Evolutionary conservation across 306 rosid species (phyloP).

Genomic region (Sechiopsis laciniata): DNA sequence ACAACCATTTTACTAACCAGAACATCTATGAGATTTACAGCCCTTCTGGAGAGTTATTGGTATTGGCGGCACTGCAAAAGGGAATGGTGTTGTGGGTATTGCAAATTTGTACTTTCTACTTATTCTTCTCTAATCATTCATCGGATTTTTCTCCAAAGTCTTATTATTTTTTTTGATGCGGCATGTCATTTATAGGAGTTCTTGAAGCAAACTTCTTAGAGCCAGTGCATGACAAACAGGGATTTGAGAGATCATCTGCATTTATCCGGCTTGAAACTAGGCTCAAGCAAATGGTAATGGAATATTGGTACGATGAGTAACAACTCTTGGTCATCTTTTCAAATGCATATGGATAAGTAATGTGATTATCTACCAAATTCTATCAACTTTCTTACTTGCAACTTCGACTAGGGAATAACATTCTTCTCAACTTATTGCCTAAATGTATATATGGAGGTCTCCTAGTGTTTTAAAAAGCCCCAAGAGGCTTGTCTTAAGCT

Average conservation of each 20-base stretch:
- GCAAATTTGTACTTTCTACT: slow-evolving; percentile 25
- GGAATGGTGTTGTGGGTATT: slow-evolving; percentile 84
- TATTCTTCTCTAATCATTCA: slow-evolving; percentile 4
- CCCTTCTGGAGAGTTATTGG: slow-evolving; percentile 81
- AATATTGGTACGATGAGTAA: slow-evolving; percentile 64
- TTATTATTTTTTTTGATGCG: slow-evolving; percentile 22
- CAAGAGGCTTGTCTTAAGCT: too few relatives aligned
- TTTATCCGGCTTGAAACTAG: slow-evolving; percentile 65
- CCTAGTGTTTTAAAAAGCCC: too few relatives aligned
- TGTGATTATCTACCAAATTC: slow-evolving; percentile 1
- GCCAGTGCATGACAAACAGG: slow-evolving; percentile 98
- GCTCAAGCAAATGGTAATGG: slow-evolving; percentile 68
- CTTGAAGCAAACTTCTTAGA: slow-evolving; percentile 92
- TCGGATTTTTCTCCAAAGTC: slow-evolving; percentile 23
- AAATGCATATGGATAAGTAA: slow-evolving; percentile 4
- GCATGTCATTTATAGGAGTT: slow-evolving; percentile 44
- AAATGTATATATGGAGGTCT: background rate
- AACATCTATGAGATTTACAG: slow-evolving; percentile 39
- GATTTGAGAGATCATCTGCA: slow-evolving; percentile 76
- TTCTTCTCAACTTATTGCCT: background rate
- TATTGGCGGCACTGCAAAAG: slow-evolving; percentile 52
- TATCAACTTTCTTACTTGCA: background rate
- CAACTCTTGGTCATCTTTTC: background rate
- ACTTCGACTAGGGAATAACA: slow-evolving; percentile 2
- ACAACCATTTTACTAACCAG: slow-evolving; percentile 28